Base-by-base conservation (phyloP, 1,284 basidiomycete species). In the Ceratobasidium sp. region DNA sequence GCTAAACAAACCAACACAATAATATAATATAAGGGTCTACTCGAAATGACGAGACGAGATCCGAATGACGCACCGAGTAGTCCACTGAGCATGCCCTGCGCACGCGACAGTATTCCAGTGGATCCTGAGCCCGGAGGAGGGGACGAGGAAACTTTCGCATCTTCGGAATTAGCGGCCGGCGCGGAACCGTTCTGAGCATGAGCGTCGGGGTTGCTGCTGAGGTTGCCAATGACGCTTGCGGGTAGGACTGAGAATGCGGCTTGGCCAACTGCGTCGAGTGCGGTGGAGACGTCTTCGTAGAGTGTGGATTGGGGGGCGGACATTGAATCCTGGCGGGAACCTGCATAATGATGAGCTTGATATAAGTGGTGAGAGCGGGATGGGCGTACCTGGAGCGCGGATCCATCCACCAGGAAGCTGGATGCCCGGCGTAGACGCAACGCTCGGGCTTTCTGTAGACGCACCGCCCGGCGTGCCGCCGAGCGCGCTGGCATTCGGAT, bases 321-420 rank as follows among this genome's bases (percentile, higher is more conserved):
- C 57, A 60, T 36, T 11, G 57, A 60, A 2, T 60, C 4, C 33
- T 60, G 57, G 57, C 57, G 57, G 11, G 57, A 60, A 8, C 41
- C 57, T 60, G 36, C 33, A n/a, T 24, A 6, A 62, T 47, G 2
- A 45, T 47, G n/a, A 62, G 19, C 36, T 3, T 41, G n/a, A 27
- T 19, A 19, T 5, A 57, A 48, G 17, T n/a, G 14, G n/a, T 1
- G n/a, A 14, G n/a, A 15, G 7, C 14, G 24, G 6, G 53, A 15
- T 1, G 24, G 29, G 48, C 54, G 19, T 57, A 71, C 66, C 66
- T 4, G 54, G 36, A n/a, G 53, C 53, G 29, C 66, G 53, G 47
- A 71, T 59, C 66, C 66, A 71, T 8, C 66, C 66, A 45, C 66
- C 66, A 8, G 66, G 66, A 27, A 71, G 66, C 41, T 71, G 66